Evolutionary conservation across 768 basidiomycete genomes (phyloP).

Genomic region (Crassisporium funariophilum): DNA sequence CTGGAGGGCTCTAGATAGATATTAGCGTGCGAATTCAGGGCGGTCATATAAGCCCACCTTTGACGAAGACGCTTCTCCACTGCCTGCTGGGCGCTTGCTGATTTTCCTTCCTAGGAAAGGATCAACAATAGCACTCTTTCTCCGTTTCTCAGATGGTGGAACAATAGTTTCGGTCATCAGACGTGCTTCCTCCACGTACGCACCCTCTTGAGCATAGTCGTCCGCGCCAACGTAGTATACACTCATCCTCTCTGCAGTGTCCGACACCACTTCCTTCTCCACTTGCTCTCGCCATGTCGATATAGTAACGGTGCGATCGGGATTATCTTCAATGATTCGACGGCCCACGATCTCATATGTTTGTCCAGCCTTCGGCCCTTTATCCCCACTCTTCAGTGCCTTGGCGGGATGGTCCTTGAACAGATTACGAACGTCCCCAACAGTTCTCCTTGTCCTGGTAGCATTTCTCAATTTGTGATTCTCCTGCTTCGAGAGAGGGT

Average conservation of each 20-base stretch:
- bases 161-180: slow-evolving; percentile 1
- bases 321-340: slow-evolving; percentile 48
- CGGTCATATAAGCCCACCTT: no score
- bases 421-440: slow-evolving; percentile 18
- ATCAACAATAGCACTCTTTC: no score
- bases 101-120: background rate
- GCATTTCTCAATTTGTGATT: slow-evolving; percentile 6
- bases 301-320: slow-evolving; percentile 55
- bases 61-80: no score
- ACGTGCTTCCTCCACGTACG: slow-evolving; percentile 16
- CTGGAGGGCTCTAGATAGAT: no score
- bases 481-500: slow-evolving; percentile 7
- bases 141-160: no score
- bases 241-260: slow-evolving; percentile 42
- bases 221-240: slow-evolving; percentile 46
- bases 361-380: slow-evolving; percentile 34
- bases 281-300: slow-evolving; percentile 60
- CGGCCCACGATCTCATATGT: slow-evolving; percentile 45
- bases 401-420: slow-evolving; percentile 23
- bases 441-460: slow-evolving; percentile 9
- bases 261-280: slow-evolving; percentile 37
- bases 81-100: no score
- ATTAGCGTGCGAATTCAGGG: no score
- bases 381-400: slow-evolving; percentile 15
- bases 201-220: slow-evolving; percentile 32